Evolutionary conservation across 2,329 filamentous ascomycete species (phyloP), one percentile per base, ranked within the genome.

Genomic region (Coleophoma crateriformis): DNA sequence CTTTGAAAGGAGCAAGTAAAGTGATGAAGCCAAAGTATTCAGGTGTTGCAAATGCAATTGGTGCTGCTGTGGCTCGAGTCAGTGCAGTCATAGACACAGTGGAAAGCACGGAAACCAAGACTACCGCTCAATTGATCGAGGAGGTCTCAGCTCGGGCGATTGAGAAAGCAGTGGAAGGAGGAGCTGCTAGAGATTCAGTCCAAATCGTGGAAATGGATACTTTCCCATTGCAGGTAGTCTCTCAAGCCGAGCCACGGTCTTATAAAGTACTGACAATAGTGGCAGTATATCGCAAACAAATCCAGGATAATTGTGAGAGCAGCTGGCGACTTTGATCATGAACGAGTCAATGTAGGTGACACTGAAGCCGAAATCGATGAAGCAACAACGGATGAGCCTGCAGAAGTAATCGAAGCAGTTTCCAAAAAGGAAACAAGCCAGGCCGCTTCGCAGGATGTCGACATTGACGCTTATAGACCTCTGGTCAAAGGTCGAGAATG

Each of bases 271-370:
- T 15, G 15, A 32, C 19, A 32, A 27, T 15, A n/a, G n/a, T 38
- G 54, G 20, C 49, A 55, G 43, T 58, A 58, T 46, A 52, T 58
- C 51, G 50, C 54, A 7, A 57, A 55, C 39, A 54, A 74, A 65
- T 76, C 66, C 42, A 74, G 66, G 46, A 82, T 75, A 67, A 78
- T 84, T 14, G 75, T 83, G 11, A 71, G 78, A 46, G 80, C 81
- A 2, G 79, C 76, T 0, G 82, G 81, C 7, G 76, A 81, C 44
- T 78, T 80, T 46, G 77, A 79, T 55, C 71, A 72, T 50, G 60
- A 64, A 1, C 62, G 68, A 11, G 63, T 43, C 12, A 19, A 43
- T 7, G 40, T 51, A 1, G 47, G 48, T 2, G 13, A 45, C 1
- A 49, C 56, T 20, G 41, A 20, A 1, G 47, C 48, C 0, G 15